Evolutionary conservation across 345 rosid species (phyloP), one percentile per base, ranked within the genome.

Genomic region (Lepidium africanum): DNA sequence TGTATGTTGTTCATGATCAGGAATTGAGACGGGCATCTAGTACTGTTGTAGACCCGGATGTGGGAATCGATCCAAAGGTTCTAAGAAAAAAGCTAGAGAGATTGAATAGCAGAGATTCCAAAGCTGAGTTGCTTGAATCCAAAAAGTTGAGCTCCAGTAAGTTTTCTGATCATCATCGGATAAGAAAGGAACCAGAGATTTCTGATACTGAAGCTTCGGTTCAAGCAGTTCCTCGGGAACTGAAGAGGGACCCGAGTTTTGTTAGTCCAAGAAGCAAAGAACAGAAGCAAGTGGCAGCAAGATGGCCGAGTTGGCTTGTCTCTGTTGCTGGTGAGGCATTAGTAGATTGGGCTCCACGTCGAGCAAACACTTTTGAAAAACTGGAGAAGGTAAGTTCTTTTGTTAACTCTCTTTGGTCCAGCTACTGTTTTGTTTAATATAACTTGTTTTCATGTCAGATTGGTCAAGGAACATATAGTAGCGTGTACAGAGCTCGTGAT

Each of bases 401-500:
- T 59, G 9, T 53, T 51, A n/a, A 12, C 30, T 15, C 13, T 64
- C 27, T 46, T 47, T 38, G n/a, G 14, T 48, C 7, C 0, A 42
- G 8, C 15, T 45, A 32, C 12, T 54, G 8, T 32, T n/a, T 53
- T 46, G 36, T 15, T 60, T 16, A 3, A n/a, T 8, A 23, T 7
- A 66, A 19, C 21, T 1, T 59, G 17, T 19, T 49, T 56, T 14
- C 27, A 25, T 25, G 27, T 21, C 86, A 91, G 99, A 94, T 94
- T 84, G 99, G 99, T 5, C 91, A 88, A 81, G 99, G 96, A 85
- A 94, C 97, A 37, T 90, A 90, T 47, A 94, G 97, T 63, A 88
- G 79, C 40, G 99, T 94, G 40, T 94, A 88, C 79, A 86, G 81
- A 65, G 96, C 97, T 17, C 85, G 89, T 4, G 99, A 94, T 77